Conservation (phyloP, 768 basidiomycete genomes). For the Daedaleopsis nitida region DNA sequence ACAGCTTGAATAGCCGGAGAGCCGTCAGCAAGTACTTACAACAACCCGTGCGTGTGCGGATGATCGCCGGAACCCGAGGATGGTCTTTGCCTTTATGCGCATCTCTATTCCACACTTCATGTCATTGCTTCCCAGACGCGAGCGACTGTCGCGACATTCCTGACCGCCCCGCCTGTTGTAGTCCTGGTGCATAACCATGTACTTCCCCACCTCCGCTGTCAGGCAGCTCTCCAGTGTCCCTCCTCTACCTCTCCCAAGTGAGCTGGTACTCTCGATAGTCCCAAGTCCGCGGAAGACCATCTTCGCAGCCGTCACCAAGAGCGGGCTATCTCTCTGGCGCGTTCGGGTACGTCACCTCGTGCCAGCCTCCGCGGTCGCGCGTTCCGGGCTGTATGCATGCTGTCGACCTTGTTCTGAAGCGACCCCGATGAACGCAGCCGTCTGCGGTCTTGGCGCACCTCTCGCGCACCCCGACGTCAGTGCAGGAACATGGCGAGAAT, state of each 20-base stretch:
- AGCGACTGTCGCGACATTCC: slow-evolving; percentile 3
- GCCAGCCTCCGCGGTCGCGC: not conserved
- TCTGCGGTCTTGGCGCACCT: slow-evolving; percentile 72
- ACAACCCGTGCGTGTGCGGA: not conserved
- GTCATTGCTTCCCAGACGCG: slow-evolving; percentile 7
- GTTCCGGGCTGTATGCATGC: not conserved
- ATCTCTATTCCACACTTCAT: slow-evolving; percentile 5
- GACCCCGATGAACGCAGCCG: slow-evolving; percentile 47
- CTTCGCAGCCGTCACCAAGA: slow-evolving; percentile 74
- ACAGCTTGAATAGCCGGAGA: not conserved
- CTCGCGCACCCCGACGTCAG: slow-evolving; percentile 72
- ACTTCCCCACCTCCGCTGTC: slow-evolving; percentile 83
- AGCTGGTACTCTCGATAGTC: slow-evolving; percentile 57
- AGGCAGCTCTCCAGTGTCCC: slow-evolving; percentile 71
- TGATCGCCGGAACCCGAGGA: not conserved
- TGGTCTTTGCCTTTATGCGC: not conserved
- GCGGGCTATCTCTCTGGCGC: slow-evolving; percentile 77
- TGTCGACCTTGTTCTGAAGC: not conserved
- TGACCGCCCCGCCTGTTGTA: not conserved
- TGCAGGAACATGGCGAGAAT: slow-evolving; percentile 86
- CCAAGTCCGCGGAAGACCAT: slow-evolving; percentile 76
- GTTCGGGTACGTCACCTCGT: slow-evolving; percentile 59
- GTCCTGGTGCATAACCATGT: slow-evolving; percentile 52
- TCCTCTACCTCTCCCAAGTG: slow-evolving; percentile 71
- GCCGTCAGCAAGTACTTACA: not conserved